Evolutionary conservation across 1,284 basidiomycete genomes (phyloP), one percentile per base, ranked within the genome.

Genomic region (Salmacisia buchloeana): DNA sequence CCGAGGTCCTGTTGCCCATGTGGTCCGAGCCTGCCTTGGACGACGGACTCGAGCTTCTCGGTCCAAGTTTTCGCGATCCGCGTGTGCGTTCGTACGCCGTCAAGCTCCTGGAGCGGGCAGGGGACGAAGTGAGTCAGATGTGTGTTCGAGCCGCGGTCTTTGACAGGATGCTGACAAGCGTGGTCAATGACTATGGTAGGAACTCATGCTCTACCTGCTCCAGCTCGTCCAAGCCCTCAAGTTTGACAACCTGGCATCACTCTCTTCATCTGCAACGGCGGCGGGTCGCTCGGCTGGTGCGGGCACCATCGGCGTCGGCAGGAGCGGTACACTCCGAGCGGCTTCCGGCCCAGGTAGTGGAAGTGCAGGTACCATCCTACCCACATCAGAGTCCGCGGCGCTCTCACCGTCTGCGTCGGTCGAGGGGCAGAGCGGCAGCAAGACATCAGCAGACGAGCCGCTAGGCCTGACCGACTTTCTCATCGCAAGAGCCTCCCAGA

Each of bases 11-110:
- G 4, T 81, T 99, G 33, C 94, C 94, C 0, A 88, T 94, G 79
- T 99, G 94, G 96, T 92, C 91, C 1, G 93, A 97, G 74, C 90
- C 97, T 23, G 94, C 94, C 66, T 91, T 91, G 18, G 94, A 97
- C 71, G 96, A 98, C 79, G 96, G 94, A 2, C 83, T 99, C 5
- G 96, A 98, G 78, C 82, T 99, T 31, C 84, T 98, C 0, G 96
- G 94, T 0, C 73, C 94, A 1, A 86, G 87, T 0, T 98, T 92
- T 15, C 86, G 91, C 3, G 93, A 99, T 78, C 89, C 89, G 4
- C 84, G 93, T 35, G 96, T 99, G 1, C 83, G 94, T 62, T 90
- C 89, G 1, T 99, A 94, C 80, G 94, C 96, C 0, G 96, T 98
- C 5, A 88, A 87, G 70, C 90, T 94, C 74, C 83, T 99, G 5